A percentile compares a stretch with the other conserved stretches of the same genome.
phyloP scores from a whole-genome alignment of 208 protist genomes.

The Leishmania lainsoni region DNA sequence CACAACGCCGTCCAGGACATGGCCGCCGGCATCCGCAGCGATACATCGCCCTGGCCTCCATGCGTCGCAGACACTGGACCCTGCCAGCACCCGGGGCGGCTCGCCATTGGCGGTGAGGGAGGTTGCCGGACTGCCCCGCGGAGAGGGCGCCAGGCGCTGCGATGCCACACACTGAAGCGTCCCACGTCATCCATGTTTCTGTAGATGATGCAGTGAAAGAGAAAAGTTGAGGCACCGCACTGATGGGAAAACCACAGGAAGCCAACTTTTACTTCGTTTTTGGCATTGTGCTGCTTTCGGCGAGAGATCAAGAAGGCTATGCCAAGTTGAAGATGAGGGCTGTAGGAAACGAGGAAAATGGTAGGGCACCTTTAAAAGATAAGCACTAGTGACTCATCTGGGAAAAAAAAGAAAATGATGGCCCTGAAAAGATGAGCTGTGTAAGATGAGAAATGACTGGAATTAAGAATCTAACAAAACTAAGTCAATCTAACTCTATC shows the following conservation, averaged over 20 bases:
- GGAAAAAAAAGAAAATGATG: conserved; percentile 1
- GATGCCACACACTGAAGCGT: background rate
- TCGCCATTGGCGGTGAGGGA: background rate
- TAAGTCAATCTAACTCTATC: conserved; percentile 12
- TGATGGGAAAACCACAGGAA: background rate
- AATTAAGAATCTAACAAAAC: background rate
- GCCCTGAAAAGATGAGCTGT: background rate
- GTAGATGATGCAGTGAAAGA: background rate
- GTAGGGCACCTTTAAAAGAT: background rate
- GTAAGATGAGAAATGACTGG: background rate
- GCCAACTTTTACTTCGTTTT: background rate
- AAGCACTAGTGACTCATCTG: background rate
- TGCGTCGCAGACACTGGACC: background rate
- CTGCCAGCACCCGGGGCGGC: background rate
- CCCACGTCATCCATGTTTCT: background rate
- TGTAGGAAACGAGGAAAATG: conserved; percentile 12
- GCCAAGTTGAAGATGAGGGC: background rate
- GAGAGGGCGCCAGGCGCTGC: background rate
- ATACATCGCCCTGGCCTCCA: background rate
- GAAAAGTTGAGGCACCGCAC: background rate
- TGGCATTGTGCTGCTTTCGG: background rate
- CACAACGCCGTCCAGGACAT: background rate
- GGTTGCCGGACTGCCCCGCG: background rate
- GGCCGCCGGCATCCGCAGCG: background rate
- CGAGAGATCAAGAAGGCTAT: background rate